Base-by-base conservation (phyloP, 208 protist species). In the Trypanosoma cruzi region DNA sequence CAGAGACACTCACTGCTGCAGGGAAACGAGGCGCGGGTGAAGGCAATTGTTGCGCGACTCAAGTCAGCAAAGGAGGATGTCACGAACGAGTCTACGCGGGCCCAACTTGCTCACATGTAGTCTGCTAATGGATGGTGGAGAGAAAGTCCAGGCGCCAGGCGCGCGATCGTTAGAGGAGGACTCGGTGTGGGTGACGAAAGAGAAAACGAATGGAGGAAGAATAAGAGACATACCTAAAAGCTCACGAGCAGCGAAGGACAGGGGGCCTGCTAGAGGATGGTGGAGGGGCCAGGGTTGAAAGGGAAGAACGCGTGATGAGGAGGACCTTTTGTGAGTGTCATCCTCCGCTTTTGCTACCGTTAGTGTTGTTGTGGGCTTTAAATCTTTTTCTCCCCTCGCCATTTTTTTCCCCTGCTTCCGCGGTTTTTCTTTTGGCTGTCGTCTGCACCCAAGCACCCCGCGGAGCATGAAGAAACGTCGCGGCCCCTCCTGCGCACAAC, bases 91-190 rank as follows among this genome's bases (percentile, higher is more conserved):
- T 61, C 56, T 1, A 85, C 90, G 16, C 76, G 84, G 70, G 63
- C 75, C 26, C 80, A 88, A 64, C 79, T 96, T 11, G 29, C 75
- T 2, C 65, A 53, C n/a, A 82, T 92, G 72, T 93, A 82, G 64
- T 13, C 18, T 22, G 53, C 24, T 13, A 5, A 37, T 14, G 1
- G 3, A 16, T 14, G 40, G 1, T 44, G 40, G 11, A 4, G 40
- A 44, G 40, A 44, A 44, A 16, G 11, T 44, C 11, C n/a, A n/a
- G n/a, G n/a, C n/a, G n/a, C n/a, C n/a, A n/a, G n/a, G n/a, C n/a
- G n/a, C n/a, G n/a, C n/a, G n/a, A n/a, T n/a, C n/a, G n/a, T n/a
- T n/a, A n/a, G n/a, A n/a, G n/a, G n/a, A n/a, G n/a, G n/a, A n/a
- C n/a, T n/a, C n/a, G n/a, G n/a, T n/a, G n/a, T n/a, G n/a, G n/a